phyloP scores from a whole-genome alignment of 2,329 filamentous ascomycete genomes.

The Orbilia blumenaviensis region DNA sequence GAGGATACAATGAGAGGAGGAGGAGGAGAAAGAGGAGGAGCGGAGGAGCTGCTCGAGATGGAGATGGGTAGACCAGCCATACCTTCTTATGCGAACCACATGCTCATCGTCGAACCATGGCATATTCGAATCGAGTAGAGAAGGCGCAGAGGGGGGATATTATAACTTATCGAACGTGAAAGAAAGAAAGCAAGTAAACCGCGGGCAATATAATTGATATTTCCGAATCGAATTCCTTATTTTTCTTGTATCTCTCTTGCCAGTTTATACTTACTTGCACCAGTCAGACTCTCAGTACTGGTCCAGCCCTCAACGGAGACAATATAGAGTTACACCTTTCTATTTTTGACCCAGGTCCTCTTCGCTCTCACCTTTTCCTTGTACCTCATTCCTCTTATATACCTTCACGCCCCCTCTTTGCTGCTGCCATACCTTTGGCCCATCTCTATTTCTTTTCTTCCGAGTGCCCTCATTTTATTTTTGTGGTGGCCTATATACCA shows the following conservation, averaged over 20 bases:
- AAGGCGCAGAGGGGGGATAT: background rate
- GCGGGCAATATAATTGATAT: constrained; percentile 28
- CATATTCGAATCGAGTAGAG: constrained; percentile 12
- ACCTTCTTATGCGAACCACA: constrained; percentile 33
- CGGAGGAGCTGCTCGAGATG: background rate
- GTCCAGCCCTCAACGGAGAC: constrained; percentile 35
- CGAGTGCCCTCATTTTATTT: constrained; percentile 2
- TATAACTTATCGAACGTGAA: constrained; percentile 37
- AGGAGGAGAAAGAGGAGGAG: constrained; percentile 6
- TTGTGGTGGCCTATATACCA: constrained; percentile 17
- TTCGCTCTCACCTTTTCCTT: background rate
- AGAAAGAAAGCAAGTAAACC: constrained; percentile 11
- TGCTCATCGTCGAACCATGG: constrained; percentile 38
- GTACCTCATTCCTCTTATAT: constrained; percentile 20
- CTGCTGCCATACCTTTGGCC: constrained; percentile 16
- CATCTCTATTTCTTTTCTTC: constrained; percentile 18
- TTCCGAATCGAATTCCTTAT: constrained; percentile 18
- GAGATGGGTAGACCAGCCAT: constrained; percentile 3
- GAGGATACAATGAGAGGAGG: background rate
- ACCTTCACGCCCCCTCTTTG: constrained; percentile 20
- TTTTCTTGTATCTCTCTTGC: background rate
- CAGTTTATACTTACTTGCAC: constrained; percentile 1
- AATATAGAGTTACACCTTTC: constrained; percentile 45
- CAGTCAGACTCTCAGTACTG: constrained; percentile 11
- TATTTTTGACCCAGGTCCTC: constrained; percentile 34